Base-by-base conservation (phyloP, 164 flowering plant species). In the Cinnamomum chago region DNA sequence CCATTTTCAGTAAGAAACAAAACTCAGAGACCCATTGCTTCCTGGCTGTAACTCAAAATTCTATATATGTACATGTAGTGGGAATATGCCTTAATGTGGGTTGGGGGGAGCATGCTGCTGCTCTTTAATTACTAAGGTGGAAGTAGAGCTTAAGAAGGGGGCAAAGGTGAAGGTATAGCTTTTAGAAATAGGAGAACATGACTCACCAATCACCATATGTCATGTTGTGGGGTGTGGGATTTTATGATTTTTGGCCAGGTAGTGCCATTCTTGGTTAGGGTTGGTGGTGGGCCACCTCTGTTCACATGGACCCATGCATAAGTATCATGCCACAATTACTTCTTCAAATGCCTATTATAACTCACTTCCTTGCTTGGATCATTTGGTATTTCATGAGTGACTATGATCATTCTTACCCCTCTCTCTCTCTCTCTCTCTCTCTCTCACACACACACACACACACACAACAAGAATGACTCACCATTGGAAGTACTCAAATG, bases 1-100 rank as follows among this genome's bases (percentile, higher is more conserved):
- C 80, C 60, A 55, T 55, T 79, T 67, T 84, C 80, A 73, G 51
- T 83, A 86, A 79, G 68, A 58, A 71, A 71, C 62, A 76, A 76
- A 55, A 55, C 70, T 62, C 47, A 40, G 47, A 73, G 72, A 58
- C 83, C 86, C 82, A 80, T 80, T 7, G 79, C 72, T 67, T 27
- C 72, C 18, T 51, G 30, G 47, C n/a, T 4, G 30, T 52, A 18
- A 17, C 28, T 64, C 1, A 12, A 20, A 24, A 11, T 2, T n/a
- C 24, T 64, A 55, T 33, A 33, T 67, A 30, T 67, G 47, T 24
- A 4, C 22, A 15, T 55, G 60, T 14, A 17, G 5, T 55, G 5
- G n/a, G n/a, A 55, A 65, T 74, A 24, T 62, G 35, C 47, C 47
- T 68, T 25, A 20, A 50, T 73, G 58, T 52, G 74, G 20, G 65